phyloP scores from a whole-genome alignment of 2,329 filamentous ascomycete genomes.

The Pseudocercospora crystallina region DNA sequence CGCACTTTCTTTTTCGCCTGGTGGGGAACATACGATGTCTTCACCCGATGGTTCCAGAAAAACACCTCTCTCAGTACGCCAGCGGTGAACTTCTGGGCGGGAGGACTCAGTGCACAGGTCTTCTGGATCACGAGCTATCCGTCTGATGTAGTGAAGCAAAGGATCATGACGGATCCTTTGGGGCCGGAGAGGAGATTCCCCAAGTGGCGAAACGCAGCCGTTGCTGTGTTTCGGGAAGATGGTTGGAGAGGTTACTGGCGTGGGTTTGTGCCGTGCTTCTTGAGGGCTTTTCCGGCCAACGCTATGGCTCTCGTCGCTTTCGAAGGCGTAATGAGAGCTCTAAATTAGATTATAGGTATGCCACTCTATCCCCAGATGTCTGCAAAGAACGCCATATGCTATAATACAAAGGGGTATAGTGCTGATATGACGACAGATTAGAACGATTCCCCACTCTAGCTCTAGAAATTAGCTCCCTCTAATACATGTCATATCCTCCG shows the following conservation, averaged over 20 bases:
- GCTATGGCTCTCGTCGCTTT: slow-evolving; percentile 91
- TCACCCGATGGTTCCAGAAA: slow-evolving; percentile 66
- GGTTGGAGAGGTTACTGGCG: slow-evolving; percentile 84
- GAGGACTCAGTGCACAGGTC: slow-evolving; percentile 85
- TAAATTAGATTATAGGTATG: slow-evolving; percentile 17
- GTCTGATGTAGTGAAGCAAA: slow-evolving; percentile 69
- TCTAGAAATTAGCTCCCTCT: too few species aligned
- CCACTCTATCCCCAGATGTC: too few species aligned
- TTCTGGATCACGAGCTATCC: slow-evolving; percentile 68
- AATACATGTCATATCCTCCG: too few species aligned
- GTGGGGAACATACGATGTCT: slow-evolving; percentile 93
- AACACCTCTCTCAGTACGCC: slow-evolving; percentile 72
- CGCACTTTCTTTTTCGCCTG: slow-evolving; percentile 94
- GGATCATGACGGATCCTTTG: slow-evolving; percentile 93
- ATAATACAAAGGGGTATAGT: too few species aligned
- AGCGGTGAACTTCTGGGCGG: slow-evolving; percentile 94
- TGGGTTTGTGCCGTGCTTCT: slow-evolving; percentile 89
- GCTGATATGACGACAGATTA: too few species aligned
- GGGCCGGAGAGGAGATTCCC: slow-evolving; percentile 69
- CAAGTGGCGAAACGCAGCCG: slow-evolving; percentile 77
- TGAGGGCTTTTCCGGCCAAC: slow-evolving; percentile 93
- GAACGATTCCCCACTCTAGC: too few species aligned
- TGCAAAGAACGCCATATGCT: too few species aligned
- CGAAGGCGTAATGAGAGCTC: slow-evolving; percentile 65
- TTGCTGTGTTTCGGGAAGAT: slow-evolving; percentile 70